These are phyloP conservation scores for Beauveria sp. DNA, from an alignment of 2,329 filamentous ascomycete species.

Conservation along the genomic window DNA sequence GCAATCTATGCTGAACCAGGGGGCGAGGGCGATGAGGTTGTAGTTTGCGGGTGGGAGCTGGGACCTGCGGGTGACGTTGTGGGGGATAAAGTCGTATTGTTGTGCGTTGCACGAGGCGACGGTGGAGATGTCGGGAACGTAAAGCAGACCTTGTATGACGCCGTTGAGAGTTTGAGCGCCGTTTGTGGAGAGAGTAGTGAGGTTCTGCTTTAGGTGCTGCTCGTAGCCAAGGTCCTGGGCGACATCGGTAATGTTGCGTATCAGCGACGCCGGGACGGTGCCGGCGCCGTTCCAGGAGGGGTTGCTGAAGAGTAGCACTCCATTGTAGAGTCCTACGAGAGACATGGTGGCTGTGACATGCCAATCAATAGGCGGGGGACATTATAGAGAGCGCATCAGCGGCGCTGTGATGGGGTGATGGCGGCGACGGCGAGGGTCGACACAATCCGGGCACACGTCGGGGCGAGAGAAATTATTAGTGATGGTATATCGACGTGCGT, in stretches of 20 bases:
- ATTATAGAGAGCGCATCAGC: conserved; percentile 9
- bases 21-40: conserved; percentile 72
- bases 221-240: conserved; percentile 47
- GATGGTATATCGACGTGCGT: neutral
- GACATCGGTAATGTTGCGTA: conserved; percentile 49
- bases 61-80: conserved; percentile 64
- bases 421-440: neutral
- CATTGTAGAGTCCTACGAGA: conserved; percentile 43
- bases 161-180: conserved; percentile 52
- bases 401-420: neutral
- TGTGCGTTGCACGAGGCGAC: conserved; percentile 55
- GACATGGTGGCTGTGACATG: conserved; percentile 16
- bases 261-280: conserved; percentile 44
- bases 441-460: neutral
- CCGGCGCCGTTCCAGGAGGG: conserved; percentile 44
- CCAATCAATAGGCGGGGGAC: conserved; percentile 7
- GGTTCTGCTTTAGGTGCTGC: conserved; percentile 44
- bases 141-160: conserved; percentile 70
- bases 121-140: conserved; percentile 63
- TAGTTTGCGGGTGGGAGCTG: conserved; percentile 64
- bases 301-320: conserved; percentile 53
- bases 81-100: conserved; percentile 60
- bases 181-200: conserved; percentile 70
- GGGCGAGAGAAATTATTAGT: neutral
- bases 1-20: conserved; percentile 73